phyloP scores from a whole-genome alignment of 2,329 filamentous ascomycete genomes.

The Xylaria sp. region DNA sequence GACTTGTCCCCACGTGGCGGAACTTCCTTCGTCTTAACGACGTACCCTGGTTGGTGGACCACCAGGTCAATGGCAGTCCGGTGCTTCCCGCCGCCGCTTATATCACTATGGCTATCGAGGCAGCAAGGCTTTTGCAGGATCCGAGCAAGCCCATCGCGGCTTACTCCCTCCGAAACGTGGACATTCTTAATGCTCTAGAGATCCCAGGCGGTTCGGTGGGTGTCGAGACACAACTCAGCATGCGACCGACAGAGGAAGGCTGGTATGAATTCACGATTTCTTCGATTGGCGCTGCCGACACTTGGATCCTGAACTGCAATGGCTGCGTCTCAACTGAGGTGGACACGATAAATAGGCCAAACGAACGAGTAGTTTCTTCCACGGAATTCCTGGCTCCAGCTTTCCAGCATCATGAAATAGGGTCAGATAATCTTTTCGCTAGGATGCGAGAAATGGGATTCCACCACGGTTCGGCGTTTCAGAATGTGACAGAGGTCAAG shows the following conservation, averaged over 20 bases:
- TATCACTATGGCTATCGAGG: slow-evolving; percentile 38
- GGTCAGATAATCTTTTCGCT: neutral
- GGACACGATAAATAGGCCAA: neutral
- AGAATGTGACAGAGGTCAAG: neutral
- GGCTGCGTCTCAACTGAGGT: neutral
- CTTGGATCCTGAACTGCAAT: neutral
- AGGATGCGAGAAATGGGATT: neutral
- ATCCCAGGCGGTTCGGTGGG: neutral
- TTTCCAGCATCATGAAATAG: neutral
- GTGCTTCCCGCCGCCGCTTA: slow-evolving; percentile 54
- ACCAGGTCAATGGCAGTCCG: slow-evolving; percentile 50
- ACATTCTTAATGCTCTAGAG: neutral
- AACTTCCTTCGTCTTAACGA: slow-evolving; percentile 29
- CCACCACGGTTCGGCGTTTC: neutral
- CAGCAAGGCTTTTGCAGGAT: slow-evolving; percentile 14
- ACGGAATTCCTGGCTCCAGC: neutral
- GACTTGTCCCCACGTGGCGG: slow-evolving; percentile 26
- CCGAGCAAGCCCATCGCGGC: neutral
- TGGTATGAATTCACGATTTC: slow-evolving; percentile 3
- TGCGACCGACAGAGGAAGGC: neutral
- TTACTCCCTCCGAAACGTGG: neutral
- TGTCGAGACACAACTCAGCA: neutral
- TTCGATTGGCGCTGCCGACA: neutral
- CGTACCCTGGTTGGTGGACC: slow-evolving; percentile 56
- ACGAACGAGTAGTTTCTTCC: neutral